Base-by-base conservation (phyloP, 257 asterid genomes). In the Lantana camara region DNA sequence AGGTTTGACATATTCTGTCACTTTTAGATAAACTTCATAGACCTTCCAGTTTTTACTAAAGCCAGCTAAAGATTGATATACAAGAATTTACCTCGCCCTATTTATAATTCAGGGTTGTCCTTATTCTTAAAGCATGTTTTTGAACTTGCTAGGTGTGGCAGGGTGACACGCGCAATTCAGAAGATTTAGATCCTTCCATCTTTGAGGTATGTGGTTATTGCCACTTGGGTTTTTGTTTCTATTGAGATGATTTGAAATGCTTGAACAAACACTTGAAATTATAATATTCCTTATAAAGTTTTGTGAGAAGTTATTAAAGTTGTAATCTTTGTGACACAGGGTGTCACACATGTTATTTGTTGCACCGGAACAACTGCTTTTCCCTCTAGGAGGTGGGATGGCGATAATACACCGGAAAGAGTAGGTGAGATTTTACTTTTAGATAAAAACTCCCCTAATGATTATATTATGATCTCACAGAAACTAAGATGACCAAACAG, bases 281-380 rank as follows among this genome's bases (percentile, higher is more conserved):
- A 10, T 35, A 22, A 12, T 56, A 35, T 12, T 22, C n/a, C n/a
- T 40, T 3, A 8, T 7, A 27, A 34, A 38, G n/a, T 29, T 63
- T 22, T 7, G 16, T 16, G 49, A 27, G 40, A 34, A 55, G 57
- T 48, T 59, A 51, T 19, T 60, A 2, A 45, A 62, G 57, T 55
- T 52, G 4, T 16, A 34, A 15, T 16, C 46, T 65, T 62, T 60
- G 57, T 57, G 60, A 60, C 75, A 24, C 65, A 92, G 98, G 91
- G 89, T 19, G 84, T 92, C 56, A 92, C 96, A 30, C 97, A 92
- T 75, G 97, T 87, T 41, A 89, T 92, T 54, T 89, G 97, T 87
- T 87, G 96, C 82, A 89, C 96, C 0, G 98, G 98, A 38, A 92
- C 98, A 16, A 92, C 98, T 3, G 98, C 98, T 60, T 92, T 92